Evolutionary conservation across 139 green algal species (phyloP), one percentile per base, ranked within the genome.

Genomic region (Zygnema circumcarinatum): DNA sequence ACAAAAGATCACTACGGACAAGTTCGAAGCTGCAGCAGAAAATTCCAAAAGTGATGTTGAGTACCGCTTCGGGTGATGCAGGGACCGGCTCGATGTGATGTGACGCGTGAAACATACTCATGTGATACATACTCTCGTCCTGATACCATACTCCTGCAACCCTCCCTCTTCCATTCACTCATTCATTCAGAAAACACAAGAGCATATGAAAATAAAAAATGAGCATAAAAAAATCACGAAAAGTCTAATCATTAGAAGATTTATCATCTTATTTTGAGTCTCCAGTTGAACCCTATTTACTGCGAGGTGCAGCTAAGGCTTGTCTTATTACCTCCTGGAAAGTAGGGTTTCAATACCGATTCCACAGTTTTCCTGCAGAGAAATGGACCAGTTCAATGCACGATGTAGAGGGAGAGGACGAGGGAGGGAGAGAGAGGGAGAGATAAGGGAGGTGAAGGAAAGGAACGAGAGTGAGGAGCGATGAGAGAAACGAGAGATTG

Each of bases 61-160:
- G 35, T n/a, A 88, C 83, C 83, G 81, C 31, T 35, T 73, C 29
- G 40, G 76, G 2, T 20, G 85, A 81, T 54, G 85, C 85, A 2
- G 39, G 76, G n/a, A 90, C 39, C 21, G 85, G 54, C 3, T 41
- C 22, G 11, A 88, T 29, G 81, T 90, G 76, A 56, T 90, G 56
- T 25, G 85, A 90, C 22, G 85, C 85, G 29, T 90, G 85, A 2
- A 40, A 88, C 33, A 90, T 33, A 41, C 76, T 87, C 39, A 88
- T 41, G 78, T 90, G 85, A 78, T 87, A 90, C 41, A 90, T 81
- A 42, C 31, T 40, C 22, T 76, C 53, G 62, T 90, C 85, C 62
- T 90, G 85, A 2, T 75, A 81, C 85, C 85, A 90, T 33, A 90
- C 85, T 1, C 42, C 85, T 90, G 21, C 21, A 11, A 72, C 54